phyloP scores from a whole-genome alignment of 108 stramenopile species.

The Cyclostephanos tholiformis region DNA sequence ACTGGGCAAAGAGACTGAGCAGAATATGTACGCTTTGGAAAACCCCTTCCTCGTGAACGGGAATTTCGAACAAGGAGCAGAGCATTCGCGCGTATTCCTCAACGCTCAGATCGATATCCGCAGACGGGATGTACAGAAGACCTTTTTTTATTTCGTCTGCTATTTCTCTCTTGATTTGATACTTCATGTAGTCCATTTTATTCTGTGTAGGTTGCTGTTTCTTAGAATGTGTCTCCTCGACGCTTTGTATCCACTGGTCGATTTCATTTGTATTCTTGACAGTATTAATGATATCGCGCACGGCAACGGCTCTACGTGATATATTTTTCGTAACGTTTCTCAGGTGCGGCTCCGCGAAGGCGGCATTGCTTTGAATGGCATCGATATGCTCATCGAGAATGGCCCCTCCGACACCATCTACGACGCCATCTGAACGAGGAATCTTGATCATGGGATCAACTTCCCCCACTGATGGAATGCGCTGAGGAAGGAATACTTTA shows the following conservation, averaged over 20 bases:
- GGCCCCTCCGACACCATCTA: constrained; percentile 71
- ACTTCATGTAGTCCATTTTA: constrained; percentile 78
- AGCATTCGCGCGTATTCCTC: constrained; percentile 75
- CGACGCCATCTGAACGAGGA: constrained; percentile 64
- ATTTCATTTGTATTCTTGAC: constrained; percentile 70
- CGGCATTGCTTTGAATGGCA: constrained; percentile 68
- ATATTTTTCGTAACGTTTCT: constrained; percentile 68
- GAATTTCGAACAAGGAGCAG: constrained; percentile 82
- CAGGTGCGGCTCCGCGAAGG: constrained; percentile 82
- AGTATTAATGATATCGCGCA: constrained; percentile 69
- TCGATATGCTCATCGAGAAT: constrained; percentile 76
- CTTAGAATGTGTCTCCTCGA: constrained; percentile 69
- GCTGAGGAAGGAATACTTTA: constrained; percentile 81
- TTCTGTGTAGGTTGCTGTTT: constrained; percentile 68
- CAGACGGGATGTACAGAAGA: constrained; percentile 40
- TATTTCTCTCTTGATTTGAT: constrained; percentile 72
- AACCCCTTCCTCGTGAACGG: constrained; percentile 61
- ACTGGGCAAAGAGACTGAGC: constrained; percentile 60
- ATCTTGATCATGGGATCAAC: constrained; percentile 87
- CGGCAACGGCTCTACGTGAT: constrained; percentile 23
- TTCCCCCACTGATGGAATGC: constrained; percentile 85
- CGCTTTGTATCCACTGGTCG: constrained; percentile 72
- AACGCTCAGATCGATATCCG: constrained; percentile 69
- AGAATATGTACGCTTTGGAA: constrained; percentile 65
- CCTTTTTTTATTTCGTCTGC: constrained; percentile 51